These are phyloP conservation scores for Phanerochaete carnosa DNA, from an alignment of 768 basidiomycete genomes.

Conservation along the genomic window DNA sequence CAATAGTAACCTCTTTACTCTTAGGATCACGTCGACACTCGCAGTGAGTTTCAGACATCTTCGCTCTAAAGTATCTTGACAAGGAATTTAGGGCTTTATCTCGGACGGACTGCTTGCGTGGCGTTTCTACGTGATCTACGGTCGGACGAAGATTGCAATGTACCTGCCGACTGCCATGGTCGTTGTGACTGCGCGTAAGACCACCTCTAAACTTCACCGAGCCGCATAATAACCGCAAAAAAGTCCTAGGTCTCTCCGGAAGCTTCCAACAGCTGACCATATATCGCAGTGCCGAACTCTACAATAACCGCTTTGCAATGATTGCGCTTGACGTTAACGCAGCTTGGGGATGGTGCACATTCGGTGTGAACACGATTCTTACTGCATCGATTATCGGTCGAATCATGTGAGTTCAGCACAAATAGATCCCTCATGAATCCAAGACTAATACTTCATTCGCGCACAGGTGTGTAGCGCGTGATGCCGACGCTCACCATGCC, in stretches of 20 bases:
- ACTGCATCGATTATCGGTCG: constrained; percentile 20
- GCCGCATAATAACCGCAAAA: background rate
- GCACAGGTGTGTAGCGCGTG: background rate
- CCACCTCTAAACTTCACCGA: background rate
- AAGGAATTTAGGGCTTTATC: constrained; percentile 14
- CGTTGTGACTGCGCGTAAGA: constrained; percentile 20
- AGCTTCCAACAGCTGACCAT: constrained; percentile 18
- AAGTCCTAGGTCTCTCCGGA: constrained; percentile 23
- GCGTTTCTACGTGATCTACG: constrained; percentile 23
- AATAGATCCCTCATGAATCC: background rate
- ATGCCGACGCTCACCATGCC: background rate
- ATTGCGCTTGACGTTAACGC: constrained; percentile 20
- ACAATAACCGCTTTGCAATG: constrained; percentile 14
- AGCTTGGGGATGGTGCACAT: constrained; percentile 26
- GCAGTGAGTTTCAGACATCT: constrained; percentile 3
- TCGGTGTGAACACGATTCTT: constrained; percentile 19
- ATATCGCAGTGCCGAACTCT: constrained; percentile 11
- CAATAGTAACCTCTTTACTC: background rate
- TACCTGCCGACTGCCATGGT: constrained; percentile 17
- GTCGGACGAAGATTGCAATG: constrained; percentile 12
- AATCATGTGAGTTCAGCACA: constrained; percentile 14
- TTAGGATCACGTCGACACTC: constrained; percentile 16
- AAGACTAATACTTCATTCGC: background rate
- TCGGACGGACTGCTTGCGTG: constrained; percentile 25
- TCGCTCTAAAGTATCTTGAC: background rate